phyloP scores from a whole-genome alignment of 2,329 filamentous ascomycete species.

The Xylaria polymorpha region DNA sequence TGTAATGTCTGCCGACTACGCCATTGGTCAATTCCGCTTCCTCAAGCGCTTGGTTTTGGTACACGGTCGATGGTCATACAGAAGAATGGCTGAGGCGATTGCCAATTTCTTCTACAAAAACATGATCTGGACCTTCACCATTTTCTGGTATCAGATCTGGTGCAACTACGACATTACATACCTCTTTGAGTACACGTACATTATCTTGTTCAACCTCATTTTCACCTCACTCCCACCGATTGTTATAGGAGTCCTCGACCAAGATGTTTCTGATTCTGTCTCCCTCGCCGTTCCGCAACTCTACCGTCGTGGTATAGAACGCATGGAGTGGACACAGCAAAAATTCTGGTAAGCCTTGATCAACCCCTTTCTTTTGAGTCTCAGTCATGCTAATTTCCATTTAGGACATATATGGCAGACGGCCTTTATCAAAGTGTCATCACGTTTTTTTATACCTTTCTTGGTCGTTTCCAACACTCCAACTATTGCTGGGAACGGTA shows the following conservation, averaged over 20 bases:
- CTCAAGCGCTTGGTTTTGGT: constrained; percentile 86
- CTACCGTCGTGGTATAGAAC: constrained; percentile 94
- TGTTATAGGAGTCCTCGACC: constrained; percentile 95
- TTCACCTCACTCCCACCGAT: constrained; percentile 97
- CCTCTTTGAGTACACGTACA: constrained; percentile 97
- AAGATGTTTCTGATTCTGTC: constrained; percentile 94
- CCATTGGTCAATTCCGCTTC: constrained; percentile 93
- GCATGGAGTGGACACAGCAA: constrained; percentile 92
- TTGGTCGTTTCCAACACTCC: constrained; percentile 77
- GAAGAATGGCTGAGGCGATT: constrained; percentile 89
- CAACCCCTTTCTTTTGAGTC: neutral
- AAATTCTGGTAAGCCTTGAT: constrained; percentile 87
- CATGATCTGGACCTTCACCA: constrained; percentile 94
- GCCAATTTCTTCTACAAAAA: constrained; percentile 99
- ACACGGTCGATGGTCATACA: constrained; percentile 96
- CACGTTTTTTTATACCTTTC: constrained; percentile 91
- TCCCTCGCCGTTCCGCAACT: constrained; percentile 95
- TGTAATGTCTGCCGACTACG: constrained; percentile 96
- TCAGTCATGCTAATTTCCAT: constrained; percentile 36
- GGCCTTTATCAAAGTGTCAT: constrained; percentile 95
- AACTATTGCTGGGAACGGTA: constrained; percentile 77
- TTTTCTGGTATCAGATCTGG: constrained; percentile 98
- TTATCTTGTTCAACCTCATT: constrained; percentile 93
- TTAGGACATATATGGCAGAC: constrained; percentile 91
- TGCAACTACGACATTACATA: constrained; percentile 97